phyloP scores from a whole-genome alignment of 1,284 basidiomycete genomes.

The Neotropicomus parvogracilis region DNA sequence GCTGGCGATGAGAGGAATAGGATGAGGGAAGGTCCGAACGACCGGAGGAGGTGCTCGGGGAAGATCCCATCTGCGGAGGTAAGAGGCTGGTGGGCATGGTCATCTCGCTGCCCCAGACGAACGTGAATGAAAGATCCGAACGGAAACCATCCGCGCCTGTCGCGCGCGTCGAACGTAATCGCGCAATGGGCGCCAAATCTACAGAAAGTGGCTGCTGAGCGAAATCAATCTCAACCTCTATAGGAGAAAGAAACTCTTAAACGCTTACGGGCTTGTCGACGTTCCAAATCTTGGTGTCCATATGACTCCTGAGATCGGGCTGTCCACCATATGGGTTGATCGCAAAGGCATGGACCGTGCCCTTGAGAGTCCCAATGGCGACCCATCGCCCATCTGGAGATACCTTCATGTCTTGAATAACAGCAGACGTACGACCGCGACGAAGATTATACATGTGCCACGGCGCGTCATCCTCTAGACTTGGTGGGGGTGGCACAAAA shows the following conservation, averaged over 20 bases:
- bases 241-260: neutral
- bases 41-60: constrained; percentile 33
- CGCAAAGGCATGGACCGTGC: constrained; percentile 72
- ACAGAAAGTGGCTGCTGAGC: constrained; percentile 50
- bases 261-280: constrained; percentile 45
- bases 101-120: constrained; percentile 41
- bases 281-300: constrained; percentile 57
- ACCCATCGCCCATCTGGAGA: constrained; percentile 68
- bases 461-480: constrained; percentile 32
- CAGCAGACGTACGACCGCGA: constrained; percentile 67
- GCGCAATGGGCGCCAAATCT: constrained; percentile 54
- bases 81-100: constrained; percentile 41
- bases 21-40: constrained; percentile 38
- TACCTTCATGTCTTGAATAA: constrained; percentile 58
- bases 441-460: constrained; percentile 69
- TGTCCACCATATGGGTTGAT: constrained; percentile 73
- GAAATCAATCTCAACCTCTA: constrained; percentile 4
- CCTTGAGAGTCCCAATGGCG: constrained; percentile 60
- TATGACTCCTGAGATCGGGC: constrained; percentile 62
- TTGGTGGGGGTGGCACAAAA: constrained; percentile 1
- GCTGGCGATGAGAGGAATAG: constrained; percentile 33
- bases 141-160: constrained; percentile 32
- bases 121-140: constrained; percentile 53
- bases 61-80: constrained; percentile 31
- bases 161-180: constrained; percentile 45